A percentile compares a stretch with the other conserved stretches of the same genome.
phyloP scores from a whole-genome alignment of 2,329 filamentous ascomycete species.

The Rhytidhysteron rufulum region DNA sequence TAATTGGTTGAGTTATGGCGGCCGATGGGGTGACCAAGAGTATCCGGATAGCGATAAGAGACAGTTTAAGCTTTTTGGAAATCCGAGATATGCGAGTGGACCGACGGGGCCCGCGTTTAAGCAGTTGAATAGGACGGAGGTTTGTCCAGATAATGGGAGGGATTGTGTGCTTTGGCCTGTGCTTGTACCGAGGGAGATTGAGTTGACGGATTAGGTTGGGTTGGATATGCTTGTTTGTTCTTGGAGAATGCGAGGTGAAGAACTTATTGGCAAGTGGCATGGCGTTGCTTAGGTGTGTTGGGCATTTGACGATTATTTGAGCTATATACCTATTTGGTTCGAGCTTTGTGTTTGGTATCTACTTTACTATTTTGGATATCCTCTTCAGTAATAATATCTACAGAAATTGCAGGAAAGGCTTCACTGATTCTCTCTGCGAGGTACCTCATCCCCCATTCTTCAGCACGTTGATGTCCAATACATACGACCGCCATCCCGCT shows the following conservation, averaged over 20 bases:
- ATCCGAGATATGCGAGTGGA: constrained; percentile 51
- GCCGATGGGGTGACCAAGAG: constrained; percentile 60
- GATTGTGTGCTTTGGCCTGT: constrained; percentile 39
- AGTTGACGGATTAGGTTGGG: not conserved
- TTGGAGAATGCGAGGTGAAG: too few relatives aligned
- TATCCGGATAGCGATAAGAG: constrained; percentile 51
- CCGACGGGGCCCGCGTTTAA: constrained; percentile 62
- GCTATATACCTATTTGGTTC: too few relatives aligned
- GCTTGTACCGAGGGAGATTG: not conserved
- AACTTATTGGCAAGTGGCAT: too few relatives aligned
- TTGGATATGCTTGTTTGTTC: not conserved
- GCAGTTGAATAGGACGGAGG: constrained; percentile 50
- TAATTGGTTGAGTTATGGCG: constrained; percentile 54
- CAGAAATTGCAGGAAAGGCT: constrained; percentile 25
- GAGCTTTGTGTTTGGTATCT: too few relatives aligned
- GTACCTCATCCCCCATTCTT: constrained; percentile 39
- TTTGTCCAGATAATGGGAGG: constrained; percentile 53
- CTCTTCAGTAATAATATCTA: constrained; percentile 35
- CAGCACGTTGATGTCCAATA: constrained; percentile 35
- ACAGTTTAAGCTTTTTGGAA: constrained; percentile 43
- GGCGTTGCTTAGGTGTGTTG: too few relatives aligned
- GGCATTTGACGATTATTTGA: too few relatives aligned
- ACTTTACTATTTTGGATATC: constrained; percentile 13
- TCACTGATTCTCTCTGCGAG: constrained; percentile 23
- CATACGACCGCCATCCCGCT: constrained; percentile 33